Evolutionary conservation across 2,329 filamentous ascomycete genomes (phyloP).

Genomic region (Microsporum canis): DNA sequence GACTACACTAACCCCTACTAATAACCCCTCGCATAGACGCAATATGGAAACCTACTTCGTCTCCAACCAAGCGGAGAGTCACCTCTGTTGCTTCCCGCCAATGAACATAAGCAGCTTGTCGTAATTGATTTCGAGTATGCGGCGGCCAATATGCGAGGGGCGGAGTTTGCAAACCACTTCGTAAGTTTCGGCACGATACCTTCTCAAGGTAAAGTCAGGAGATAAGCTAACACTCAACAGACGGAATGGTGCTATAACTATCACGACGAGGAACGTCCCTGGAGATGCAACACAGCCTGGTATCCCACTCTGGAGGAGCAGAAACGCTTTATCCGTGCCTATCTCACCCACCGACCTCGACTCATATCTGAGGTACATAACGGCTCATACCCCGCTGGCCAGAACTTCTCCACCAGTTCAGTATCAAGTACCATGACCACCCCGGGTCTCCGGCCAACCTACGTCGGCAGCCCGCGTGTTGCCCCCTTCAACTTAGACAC

Average conservation of each 20-base stretch:
- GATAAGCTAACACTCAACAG: constrained; percentile 22
- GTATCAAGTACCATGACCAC: constrained; percentile 7
- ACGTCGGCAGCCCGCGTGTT: constrained; percentile 26
- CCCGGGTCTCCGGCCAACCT: constrained; percentile 21
- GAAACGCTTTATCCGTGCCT: constrained; percentile 70
- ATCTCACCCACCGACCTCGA: constrained; percentile 68
- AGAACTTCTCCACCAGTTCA: constrained; percentile 42
- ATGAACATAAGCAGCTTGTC: constrained; percentile 89
- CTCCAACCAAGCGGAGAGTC: constrained; percentile 60
- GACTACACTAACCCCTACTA: constrained; percentile 10
- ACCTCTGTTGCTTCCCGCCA: constrained; percentile 74
- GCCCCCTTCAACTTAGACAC: constrained; percentile 70
- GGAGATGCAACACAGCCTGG: constrained; percentile 53
- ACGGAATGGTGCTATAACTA: constrained; percentile 98
- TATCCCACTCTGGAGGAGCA: constrained; percentile 79
- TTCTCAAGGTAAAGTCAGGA: neutral
- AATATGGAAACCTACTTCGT: constrained; percentile 95
- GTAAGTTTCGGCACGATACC: constrained; percentile 33
- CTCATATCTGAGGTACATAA: constrained; percentile 12
- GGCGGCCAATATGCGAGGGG: constrained; percentile 70
- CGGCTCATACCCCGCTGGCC: constrained; percentile 25
- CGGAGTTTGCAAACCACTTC: constrained; percentile 97
- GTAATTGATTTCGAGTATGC: constrained; percentile 99
- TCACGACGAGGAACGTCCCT: constrained; percentile 56
- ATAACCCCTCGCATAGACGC: constrained; percentile 50